A percentile compares a stretch with the other conserved stretches of the same genome.
phyloP scores from a whole-genome alignment of 768 basidiomycete species.

The Udeniomyces megalosporus region DNA sequence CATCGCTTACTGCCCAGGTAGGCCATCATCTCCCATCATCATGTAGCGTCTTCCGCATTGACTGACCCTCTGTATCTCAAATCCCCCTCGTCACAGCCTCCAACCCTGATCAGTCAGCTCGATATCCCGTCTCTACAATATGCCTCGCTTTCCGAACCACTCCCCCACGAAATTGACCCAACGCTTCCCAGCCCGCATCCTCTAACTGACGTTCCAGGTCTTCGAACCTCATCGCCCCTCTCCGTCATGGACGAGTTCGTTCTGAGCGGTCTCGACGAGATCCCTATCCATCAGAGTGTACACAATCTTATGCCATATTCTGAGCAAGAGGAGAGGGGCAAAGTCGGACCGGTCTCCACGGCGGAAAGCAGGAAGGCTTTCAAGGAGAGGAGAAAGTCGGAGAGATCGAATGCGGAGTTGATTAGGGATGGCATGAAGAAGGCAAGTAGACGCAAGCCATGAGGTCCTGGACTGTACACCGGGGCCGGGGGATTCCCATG shows the following conservation, averaged over 20 bases:
- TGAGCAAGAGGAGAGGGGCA: not conserved
- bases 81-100: not conserved
- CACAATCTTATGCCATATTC: not conserved
- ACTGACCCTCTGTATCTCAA: not conserved
- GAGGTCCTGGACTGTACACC: too few species aligned
- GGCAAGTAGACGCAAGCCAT: not conserved
- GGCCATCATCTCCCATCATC: not conserved
- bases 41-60: not conserved
- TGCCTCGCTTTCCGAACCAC: not conserved
- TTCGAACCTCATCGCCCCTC: not conserved
- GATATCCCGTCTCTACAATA: not conserved
- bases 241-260: not conserved
- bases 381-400: not conserved
- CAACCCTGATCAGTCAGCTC: not conserved
- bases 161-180: too few species aligned
- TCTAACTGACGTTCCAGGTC: too few species aligned
- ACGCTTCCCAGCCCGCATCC: too few species aligned
- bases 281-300: not conserved
- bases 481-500: too few species aligned
- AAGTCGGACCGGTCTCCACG: not conserved
- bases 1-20: not conserved
- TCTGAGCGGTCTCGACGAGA: not conserved
- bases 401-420: not conserved
- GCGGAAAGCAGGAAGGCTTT: not conserved
- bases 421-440: slow-evolving; percentile 2